Base-by-base conservation (phyloP, 108 stramenopile genomes). In the Schizochytrium sp. region DNA sequence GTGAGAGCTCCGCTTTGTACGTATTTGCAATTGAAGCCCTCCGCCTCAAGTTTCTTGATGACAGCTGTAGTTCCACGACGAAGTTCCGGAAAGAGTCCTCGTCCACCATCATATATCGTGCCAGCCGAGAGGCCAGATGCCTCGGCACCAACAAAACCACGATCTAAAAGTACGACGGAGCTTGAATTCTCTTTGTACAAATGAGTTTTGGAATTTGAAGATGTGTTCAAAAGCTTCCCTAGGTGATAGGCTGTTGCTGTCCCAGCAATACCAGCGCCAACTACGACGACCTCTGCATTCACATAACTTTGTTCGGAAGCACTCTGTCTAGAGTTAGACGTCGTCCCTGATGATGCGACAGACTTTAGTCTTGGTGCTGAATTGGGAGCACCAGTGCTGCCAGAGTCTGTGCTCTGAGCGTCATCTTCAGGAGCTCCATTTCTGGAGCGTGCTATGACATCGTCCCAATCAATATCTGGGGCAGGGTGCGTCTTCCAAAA, bases 1-100 rank as follows among this genome's bases (percentile, higher is more conserved):
- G 76, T 83, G 0, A 83, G 76, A 38, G 76, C 76, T 2, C 76
- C 76, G 76, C 76, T 83, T 10, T 55, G 76, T 42, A 83, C 76
- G 47, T 83, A 83, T n/a, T n/a, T 53, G 47, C 76, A 83, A n/a
- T 49, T 38, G 3, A 83, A 83, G 50, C 76, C 76, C 47, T 83
- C 53, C 45, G 49, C 5, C 47, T 83, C 17, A 7, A 83, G 50
- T 50, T 83, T 38, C 15, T 28, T 0, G 76, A 55, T 55, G 76
- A 83, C 55, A 13, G 28, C 5, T 53, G 76, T 55, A 38, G 76
- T 83, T 7, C 50, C 47, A 38, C 50, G 53, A n/a, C 40, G 76
- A 0, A 83, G 7, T 5, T 55, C 53, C 50, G 13, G 28, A 28
- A 83, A 83, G 76, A 83, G 47, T 0, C 76, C 76, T 5, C 17